Percentiles rank a stretch among this genome's conserved stretches.
These are phyloP conservation scores for Hypoxylon rickii DNA, from an alignment of 495 filamentous ascomycete genomes.

Conservation along the genomic window DNA sequence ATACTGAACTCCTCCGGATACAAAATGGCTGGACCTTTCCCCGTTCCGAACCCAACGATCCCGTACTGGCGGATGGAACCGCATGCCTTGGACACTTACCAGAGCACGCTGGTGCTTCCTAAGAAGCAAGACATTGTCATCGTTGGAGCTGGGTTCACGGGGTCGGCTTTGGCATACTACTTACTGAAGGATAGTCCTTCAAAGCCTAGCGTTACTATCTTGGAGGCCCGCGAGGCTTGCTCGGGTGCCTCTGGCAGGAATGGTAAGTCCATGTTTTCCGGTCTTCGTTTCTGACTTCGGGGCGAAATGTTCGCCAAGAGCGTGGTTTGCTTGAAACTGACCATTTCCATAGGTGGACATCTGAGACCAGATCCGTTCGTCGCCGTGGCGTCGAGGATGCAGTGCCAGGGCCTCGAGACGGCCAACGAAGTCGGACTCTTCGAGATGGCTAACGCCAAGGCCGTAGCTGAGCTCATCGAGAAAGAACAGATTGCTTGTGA, in stretches of 20 bases:
- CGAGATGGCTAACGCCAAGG: slow-evolving; percentile 53
- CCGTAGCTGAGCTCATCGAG: slow-evolving; percentile 47
- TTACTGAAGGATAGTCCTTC: slow-evolving; percentile 34
- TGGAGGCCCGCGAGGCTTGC: slow-evolving; percentile 73
- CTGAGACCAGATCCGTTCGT: slow-evolving; percentile 58
- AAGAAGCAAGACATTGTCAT: slow-evolving; percentile 42
- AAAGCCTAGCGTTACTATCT: slow-evolving; percentile 58
- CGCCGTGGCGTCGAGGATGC: slow-evolving; percentile 44
- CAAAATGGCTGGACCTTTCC: slow-evolving; percentile 27
- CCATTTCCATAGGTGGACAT: slow-evolving; percentile 50
- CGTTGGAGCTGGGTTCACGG: slow-evolving; percentile 44
- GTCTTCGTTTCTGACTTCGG: too few species aligned
- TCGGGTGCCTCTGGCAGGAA: slow-evolving; percentile 73
- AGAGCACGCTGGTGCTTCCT: slow-evolving; percentile 42
- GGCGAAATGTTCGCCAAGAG: too few species aligned
- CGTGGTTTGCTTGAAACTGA: too few species aligned
- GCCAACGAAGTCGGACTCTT: slow-evolving; percentile 54
- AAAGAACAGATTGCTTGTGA: slow-evolving; percentile 53
- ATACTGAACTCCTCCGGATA: too few species aligned
- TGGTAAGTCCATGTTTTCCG: slow-evolving; percentile 28
- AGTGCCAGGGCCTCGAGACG: slow-evolving; percentile 42
- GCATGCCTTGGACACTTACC: slow-evolving; percentile 44
- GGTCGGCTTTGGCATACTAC: slow-evolving; percentile 36
- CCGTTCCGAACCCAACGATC: slow-evolving; percentile 39
- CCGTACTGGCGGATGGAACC: slow-evolving; percentile 46